phyloP scores from a whole-genome alignment of 2,329 filamentous ascomycete genomes.

The Alternaria conjuncta region DNA sequence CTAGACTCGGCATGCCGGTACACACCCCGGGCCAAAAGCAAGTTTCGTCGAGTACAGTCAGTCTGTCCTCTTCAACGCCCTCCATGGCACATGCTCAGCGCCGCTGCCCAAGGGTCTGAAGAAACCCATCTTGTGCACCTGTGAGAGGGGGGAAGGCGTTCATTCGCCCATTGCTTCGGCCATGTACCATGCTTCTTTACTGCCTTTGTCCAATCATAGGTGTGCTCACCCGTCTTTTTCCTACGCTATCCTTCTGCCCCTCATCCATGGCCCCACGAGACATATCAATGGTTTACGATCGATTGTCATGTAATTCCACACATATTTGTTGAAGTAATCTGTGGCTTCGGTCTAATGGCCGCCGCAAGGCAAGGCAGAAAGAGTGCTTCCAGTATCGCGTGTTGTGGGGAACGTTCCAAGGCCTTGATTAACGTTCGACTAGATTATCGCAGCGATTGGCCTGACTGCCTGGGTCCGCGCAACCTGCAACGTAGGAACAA shows the following conservation, averaged over 20 bases:
- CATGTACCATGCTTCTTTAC: slow-evolving; percentile 1
- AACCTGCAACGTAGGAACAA: neutral
- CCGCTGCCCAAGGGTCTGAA: neutral
- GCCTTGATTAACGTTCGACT: neutral
- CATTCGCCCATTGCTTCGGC: neutral
- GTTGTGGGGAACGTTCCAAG: neutral
- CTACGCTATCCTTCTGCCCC: slow-evolving; percentile 5
- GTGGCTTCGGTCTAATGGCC: neutral
- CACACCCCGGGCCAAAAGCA: slow-evolving; percentile 19
- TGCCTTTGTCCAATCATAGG: neutral
- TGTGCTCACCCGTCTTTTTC: neutral
- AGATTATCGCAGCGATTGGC: neutral
- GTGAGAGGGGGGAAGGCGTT: neutral
- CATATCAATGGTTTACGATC: neutral
- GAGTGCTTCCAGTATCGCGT: neutral
- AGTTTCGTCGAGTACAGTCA: slow-evolving; percentile 1
- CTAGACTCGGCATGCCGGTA: slow-evolving; percentile 25
- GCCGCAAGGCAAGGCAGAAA: neutral
- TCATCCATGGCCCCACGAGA: slow-evolving; percentile 10
- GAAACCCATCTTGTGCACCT: neutral
- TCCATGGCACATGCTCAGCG: neutral
- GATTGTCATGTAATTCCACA: neutral
- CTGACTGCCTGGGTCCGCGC: neutral
- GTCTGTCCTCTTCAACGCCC: neutral
- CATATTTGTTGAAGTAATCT: neutral